Percentiles rank a stretch among this genome's conserved stretches.
These are phyloP conservation scores for Tuber aestivum DNA, from an alignment of 495 filamentous ascomycete genomes.

Conservation along the genomic window DNA sequence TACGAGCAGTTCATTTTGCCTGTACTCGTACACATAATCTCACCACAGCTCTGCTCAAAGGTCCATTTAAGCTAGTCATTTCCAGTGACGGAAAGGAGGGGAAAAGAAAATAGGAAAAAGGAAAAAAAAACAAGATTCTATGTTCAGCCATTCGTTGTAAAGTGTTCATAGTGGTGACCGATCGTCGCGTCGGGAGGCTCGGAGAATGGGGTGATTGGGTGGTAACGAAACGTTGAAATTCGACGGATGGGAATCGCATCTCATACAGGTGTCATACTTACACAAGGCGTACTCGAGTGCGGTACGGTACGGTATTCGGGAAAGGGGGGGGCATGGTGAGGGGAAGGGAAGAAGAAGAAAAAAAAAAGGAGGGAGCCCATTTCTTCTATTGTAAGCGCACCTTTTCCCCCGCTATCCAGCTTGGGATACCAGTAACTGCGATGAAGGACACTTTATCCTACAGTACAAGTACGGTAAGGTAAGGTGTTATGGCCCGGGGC, in stretches of 20 bases:
- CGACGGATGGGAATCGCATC: neutral
- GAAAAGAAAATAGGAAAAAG: neutral
- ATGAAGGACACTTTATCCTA: neutral
- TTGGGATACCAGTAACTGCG: neutral
- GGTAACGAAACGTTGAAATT: neutral
- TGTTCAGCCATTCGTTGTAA: neutral
- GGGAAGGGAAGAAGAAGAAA: neutral
- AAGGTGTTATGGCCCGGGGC: too few species aligned
- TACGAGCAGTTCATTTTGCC: too few species aligned
- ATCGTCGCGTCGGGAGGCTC: neutral
- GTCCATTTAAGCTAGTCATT: neutral
- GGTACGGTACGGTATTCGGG: too few species aligned
- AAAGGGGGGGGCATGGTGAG: too few species aligned
- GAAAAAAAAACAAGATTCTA: neutral
- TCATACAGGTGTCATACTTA: neutral
- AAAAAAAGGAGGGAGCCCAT: neutral
- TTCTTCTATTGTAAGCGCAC: neutral
- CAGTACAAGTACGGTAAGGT: too few species aligned
- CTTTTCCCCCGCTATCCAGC: neutral
- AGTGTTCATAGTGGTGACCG: neutral
- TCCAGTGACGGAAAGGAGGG: neutral
- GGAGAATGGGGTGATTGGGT: constrained; percentile 1
- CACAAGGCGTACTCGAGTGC: neutral
- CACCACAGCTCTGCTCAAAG: neutral
- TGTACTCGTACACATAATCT: neutral